Evolutionary conservation across 75 land plant genomes (phyloP), one percentile per base, ranked within the genome.

Genomic region (Isoetes taiwanensis): DNA sequence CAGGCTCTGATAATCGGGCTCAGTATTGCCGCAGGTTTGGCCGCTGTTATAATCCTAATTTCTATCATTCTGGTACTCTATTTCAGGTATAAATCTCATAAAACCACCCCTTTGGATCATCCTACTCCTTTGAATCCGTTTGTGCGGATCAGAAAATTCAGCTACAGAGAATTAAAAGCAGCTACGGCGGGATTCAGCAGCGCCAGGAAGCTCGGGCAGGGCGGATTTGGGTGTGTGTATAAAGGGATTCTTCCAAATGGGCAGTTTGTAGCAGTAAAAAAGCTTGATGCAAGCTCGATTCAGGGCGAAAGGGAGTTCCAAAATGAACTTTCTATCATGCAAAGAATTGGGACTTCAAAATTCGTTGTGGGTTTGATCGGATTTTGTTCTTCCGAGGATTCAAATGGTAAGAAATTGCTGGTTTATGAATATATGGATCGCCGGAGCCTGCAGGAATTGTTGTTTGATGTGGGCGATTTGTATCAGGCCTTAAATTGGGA

Each of bases 291-390:
- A 4, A 4, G 25, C 6, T 46, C 50, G n/a, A 16, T 46, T n/a
- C 50, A 46, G 16, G 50, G 50, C 5, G 50, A 46, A n/a, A 46
- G 23, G n/a, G 50, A 46, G 50, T 46, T 46, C 50, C 50, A 46
- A n/a, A 46, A 46, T n/a, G 50, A 46, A n/a, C 16, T 46, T 19
- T 5, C 50, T 6, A n/a, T 46, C 5, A 6, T 46, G 23, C 5
- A 8, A 6, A 46, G 50, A 19, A 46, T 46, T n/a, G n/a, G 50
- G 16, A 19, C 12, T 46, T 46, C 50, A 19, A 9, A 9, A 9
- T n/a, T 19, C 50, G 23, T 46, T 46, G 50, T 46, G 25, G 16
- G 16, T 6, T 19, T 46, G n/a, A 46, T 46, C 5, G 50, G 50
- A 5, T 46, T 19, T n/a, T 46, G 50, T 23, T 5, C 50, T 4